phyloP scores from a whole-genome alignment of 768 basidiomycete genomes.

The Lactifluus echinatus region DNA sequence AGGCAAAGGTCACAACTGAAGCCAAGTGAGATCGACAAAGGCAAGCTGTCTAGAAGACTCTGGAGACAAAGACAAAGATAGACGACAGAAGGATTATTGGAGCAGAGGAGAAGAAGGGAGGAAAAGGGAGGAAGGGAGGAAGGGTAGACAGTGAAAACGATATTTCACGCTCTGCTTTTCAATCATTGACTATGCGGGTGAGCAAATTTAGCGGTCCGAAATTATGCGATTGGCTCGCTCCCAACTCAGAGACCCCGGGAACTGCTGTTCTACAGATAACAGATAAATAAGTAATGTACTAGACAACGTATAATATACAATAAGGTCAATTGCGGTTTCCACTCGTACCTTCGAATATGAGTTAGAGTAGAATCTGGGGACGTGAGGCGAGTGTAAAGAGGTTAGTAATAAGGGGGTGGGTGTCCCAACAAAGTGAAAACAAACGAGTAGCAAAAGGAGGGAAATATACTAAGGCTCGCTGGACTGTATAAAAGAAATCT shows the following conservation, averaged over 20 bases:
- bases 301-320: too few relatives aligned
- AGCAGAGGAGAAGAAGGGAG: not conserved
- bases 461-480: constrained; percentile 17
- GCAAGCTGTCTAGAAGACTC: not conserved
- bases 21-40: not conserved
- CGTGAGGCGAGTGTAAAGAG: too few relatives aligned
- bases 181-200: not conserved
- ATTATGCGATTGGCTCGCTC: constrained; percentile 17
- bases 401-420: not conserved
- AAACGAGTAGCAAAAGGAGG: too few relatives aligned
- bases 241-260: not conserved
- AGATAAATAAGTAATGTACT: too few relatives aligned
- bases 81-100: not conserved
- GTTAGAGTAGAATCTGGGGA: not conserved
- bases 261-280: too few relatives aligned
- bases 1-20: not conserved
- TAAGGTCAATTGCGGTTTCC: not conserved
- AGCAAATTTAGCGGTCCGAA: constrained; percentile 20
- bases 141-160: not conserved
- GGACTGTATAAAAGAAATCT: constrained; percentile 39
- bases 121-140: not conserved
- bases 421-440: too few relatives aligned
- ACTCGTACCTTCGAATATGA: not conserved
- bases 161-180: not conserved
- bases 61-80: not conserved